These are phyloP conservation scores for Cordyceps pruinosa DNA, from an alignment of 2,329 filamentous ascomycete species.

Conservation along the genomic window DNA sequence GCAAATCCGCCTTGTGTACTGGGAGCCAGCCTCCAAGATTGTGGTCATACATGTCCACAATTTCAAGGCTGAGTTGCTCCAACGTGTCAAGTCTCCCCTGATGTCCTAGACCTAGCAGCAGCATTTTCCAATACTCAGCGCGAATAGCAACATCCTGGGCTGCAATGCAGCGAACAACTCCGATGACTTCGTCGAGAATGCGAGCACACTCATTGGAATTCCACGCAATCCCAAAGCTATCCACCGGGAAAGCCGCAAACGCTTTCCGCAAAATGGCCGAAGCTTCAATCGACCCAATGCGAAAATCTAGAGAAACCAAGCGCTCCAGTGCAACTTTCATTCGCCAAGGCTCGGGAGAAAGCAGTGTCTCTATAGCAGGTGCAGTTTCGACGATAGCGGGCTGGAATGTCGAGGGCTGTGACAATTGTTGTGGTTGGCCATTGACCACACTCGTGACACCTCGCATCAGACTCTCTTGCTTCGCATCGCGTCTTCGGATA, in stretches of 20 bases:
- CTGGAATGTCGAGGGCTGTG: slow-evolving; percentile 11
- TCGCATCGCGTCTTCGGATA: slow-evolving; percentile 28
- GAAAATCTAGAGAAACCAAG: not conserved
- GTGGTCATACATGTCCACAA: slow-evolving; percentile 33
- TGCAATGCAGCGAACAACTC: slow-evolving; percentile 1
- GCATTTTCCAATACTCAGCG: slow-evolving; percentile 33
- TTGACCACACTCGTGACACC: slow-evolving; percentile 30
- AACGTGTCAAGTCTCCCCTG: slow-evolving; percentile 39
- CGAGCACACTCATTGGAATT: not conserved
- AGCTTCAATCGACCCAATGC: not conserved
- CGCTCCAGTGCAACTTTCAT: slow-evolving; percentile 7
- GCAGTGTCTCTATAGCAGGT: not conserved
- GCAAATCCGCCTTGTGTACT: slow-evolving; percentile 39
- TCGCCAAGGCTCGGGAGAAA: slow-evolving; percentile 1
- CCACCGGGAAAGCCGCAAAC: slow-evolving; percentile 2
- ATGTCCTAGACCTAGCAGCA: slow-evolving; percentile 39
- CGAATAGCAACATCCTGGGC: slow-evolving; percentile 28
- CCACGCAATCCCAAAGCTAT: not conserved
- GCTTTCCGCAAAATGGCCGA: slow-evolving; percentile 3
- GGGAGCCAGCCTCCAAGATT: slow-evolving; percentile 30
- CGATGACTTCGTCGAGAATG: slow-evolving; percentile 3
- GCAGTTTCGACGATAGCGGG: not conserved
- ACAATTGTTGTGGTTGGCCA: slow-evolving; percentile 11
- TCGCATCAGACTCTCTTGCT: slow-evolving; percentile 36
- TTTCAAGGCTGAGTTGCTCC: slow-evolving; percentile 35